Percentiles rank a stretch among this genome's conserved stretches.
phyloP scores from a whole-genome alignment of 345 rosid genomes.

The Corchorus capsularis region DNA sequence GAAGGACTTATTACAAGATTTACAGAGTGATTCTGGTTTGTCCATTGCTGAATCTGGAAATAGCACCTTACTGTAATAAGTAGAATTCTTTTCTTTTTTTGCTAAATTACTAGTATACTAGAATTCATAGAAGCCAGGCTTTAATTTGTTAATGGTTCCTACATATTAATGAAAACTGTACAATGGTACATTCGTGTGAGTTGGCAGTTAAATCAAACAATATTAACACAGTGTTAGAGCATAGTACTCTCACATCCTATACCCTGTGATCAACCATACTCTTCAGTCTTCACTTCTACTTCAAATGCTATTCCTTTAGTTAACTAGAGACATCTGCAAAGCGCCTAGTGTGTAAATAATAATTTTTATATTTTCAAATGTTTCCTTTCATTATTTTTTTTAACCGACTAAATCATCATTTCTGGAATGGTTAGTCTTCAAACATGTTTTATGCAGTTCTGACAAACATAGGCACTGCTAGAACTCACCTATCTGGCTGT shows the following conservation, averaged over 20 bases:
- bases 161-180: not conserved
- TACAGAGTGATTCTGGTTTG: not conserved
- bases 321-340: too few species aligned
- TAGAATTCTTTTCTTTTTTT: too few species aligned
- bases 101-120: too few species aligned
- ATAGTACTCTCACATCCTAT: not conserved
- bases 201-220: constrained; percentile 1
- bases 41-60: not conserved
- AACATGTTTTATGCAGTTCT: not conserved
- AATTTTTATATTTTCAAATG: not conserved
- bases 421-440: not conserved
- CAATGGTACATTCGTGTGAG: not conserved
- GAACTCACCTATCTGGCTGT: not conserved
- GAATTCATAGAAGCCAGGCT: not conserved
- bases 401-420: not conserved
- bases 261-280: not conserved
- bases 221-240: not conserved
- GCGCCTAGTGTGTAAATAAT: not conserved
- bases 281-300: not conserved
- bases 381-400: constrained; percentile 4
- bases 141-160: constrained; percentile 6
- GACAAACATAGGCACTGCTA: not conserved
- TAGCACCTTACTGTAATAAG: not conserved
- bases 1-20: not conserved
- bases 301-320: not conserved